These are phyloP conservation scores for Urochloa ruziziensis DNA, from an alignment of 176 grass and related monocot species.

Conservation along the genomic window DNA sequence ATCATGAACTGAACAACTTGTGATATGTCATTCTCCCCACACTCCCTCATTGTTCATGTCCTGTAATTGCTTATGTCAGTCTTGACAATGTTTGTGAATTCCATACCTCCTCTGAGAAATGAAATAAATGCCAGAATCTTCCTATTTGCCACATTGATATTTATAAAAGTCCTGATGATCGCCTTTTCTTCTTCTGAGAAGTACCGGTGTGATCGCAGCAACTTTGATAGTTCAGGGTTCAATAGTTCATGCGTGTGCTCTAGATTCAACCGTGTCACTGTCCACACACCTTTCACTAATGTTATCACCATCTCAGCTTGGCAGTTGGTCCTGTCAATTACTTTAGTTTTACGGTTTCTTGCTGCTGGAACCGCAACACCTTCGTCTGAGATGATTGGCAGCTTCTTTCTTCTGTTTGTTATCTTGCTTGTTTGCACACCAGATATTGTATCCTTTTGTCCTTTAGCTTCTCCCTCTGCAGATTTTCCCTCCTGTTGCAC, in stretches of 20 bases:
- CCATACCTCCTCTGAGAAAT: too few relatives aligned
- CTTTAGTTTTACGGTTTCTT: neutral
- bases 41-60: too few relatives aligned
- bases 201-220: neutral
- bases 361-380: neutral
- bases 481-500: neutral
- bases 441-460: neutral
- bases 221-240: neutral
- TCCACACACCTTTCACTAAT: neutral
- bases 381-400: neutral
- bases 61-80: too few relatives aligned
- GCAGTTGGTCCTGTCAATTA: neutral
- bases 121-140: too few relatives aligned
- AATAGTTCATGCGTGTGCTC: neutral
- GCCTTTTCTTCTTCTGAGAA: neutral
- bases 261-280: neutral
- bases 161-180: neutral
- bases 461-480: too few relatives aligned
- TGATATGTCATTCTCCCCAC: too few relatives aligned
- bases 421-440: neutral
- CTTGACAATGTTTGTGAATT: too few relatives aligned
- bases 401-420: neutral
- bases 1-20: too few relatives aligned
- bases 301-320: neutral
- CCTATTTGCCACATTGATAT: too few relatives aligned